Percentiles rank a stretch among this genome's conserved stretches.
Conservation (phyloP, 2,329 filamentous ascomycete genomes). For the Hirsutella rhossiliensis region DNA sequence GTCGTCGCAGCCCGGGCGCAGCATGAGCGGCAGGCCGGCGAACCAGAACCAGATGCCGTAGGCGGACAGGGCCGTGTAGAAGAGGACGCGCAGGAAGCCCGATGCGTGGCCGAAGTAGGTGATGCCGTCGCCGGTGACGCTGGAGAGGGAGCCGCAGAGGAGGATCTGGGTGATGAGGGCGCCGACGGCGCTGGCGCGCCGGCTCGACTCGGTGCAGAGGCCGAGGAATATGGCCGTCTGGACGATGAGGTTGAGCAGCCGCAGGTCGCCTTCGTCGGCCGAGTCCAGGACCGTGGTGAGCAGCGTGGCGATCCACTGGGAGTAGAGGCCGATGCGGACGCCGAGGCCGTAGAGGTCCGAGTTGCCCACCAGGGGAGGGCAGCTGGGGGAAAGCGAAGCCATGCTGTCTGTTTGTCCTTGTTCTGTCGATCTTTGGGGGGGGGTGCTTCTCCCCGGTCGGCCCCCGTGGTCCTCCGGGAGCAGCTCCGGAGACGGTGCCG, state of each 20-base stretch:
- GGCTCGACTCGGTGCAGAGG: constrained; percentile 12
- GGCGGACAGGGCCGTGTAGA: constrained; percentile 10
- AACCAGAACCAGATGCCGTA: constrained; percentile 15
- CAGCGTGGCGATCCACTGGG: constrained; percentile 12
- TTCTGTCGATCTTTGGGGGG: too few species aligned
- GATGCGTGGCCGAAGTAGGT: constrained; percentile 8
- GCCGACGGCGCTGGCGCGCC: constrained; percentile 6
- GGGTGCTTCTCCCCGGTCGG: too few species aligned
- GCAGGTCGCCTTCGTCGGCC: constrained; percentile 8
- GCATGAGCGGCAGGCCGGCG: constrained; percentile 8
- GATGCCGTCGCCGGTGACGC: constrained; percentile 13
- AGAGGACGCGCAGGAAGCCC: constrained; percentile 10
- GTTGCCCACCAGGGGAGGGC: constrained; percentile 6
- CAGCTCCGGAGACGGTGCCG: too few species aligned
- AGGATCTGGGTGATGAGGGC: constrained; percentile 13
- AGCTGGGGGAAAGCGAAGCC: background rate
- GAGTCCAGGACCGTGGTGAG: constrained; percentile 11
- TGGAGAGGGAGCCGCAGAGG: constrained; percentile 13
- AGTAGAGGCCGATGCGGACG: constrained; percentile 14
- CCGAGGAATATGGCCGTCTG: constrained; percentile 15
- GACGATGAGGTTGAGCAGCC: constrained; percentile 18
- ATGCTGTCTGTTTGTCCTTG: background rate
- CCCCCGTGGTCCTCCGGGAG: too few species aligned
- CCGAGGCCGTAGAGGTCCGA: constrained; percentile 15
- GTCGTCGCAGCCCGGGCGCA: background rate